Evolutionary conservation across 371 early-diverging fungal species (phyloP).

Genomic region (Basidiobolus meristosporus): DNA sequence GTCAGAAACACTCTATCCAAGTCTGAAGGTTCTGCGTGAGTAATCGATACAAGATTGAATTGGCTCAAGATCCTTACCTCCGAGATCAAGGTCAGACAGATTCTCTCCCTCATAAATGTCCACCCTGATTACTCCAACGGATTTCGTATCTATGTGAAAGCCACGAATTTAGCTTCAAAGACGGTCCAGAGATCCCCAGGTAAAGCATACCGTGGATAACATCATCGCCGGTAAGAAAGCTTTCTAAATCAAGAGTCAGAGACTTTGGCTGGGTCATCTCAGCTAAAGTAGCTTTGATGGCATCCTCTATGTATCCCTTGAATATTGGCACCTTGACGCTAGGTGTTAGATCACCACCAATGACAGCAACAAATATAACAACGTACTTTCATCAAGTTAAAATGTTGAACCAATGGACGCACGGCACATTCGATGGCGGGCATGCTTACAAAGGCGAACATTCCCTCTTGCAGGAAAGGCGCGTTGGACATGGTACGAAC

Average conservation of each 20-base stretch:
- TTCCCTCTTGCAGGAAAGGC: constrained; percentile 3
- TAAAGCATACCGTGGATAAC: constrained; percentile 1
- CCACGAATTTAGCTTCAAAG: neutral
- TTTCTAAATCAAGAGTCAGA: neutral
- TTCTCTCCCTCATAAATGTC: constrained; percentile 2
- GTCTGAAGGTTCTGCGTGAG: no score
- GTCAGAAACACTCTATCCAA: no score
- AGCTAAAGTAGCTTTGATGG: constrained; percentile 1
- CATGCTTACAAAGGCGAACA: constrained; percentile 1
- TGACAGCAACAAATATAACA: neutral
- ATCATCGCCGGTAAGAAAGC: constrained; percentile 3
- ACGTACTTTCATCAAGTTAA: constrained; percentile 4
- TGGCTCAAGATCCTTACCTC: no score
- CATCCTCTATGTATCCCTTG: neutral
- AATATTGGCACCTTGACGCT: constrained; percentile 3
- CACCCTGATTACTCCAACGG: constrained; percentile 3
- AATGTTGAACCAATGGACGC: constrained; percentile 1
- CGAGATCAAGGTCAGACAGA: constrained; percentile 2
- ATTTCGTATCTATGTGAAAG: constrained; percentile 1
- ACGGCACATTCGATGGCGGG: constrained; percentile 1
- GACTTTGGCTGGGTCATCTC: constrained; percentile 3
- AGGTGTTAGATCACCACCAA: neutral
- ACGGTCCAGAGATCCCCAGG: neutral
- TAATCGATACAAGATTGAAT: no score
- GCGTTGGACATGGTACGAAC: constrained; percentile 1